These are phyloP conservation scores for Cyberlindnera amylophila DNA, from an alignment of 805 yeast genomes.

Conservation along the genomic window DNA sequence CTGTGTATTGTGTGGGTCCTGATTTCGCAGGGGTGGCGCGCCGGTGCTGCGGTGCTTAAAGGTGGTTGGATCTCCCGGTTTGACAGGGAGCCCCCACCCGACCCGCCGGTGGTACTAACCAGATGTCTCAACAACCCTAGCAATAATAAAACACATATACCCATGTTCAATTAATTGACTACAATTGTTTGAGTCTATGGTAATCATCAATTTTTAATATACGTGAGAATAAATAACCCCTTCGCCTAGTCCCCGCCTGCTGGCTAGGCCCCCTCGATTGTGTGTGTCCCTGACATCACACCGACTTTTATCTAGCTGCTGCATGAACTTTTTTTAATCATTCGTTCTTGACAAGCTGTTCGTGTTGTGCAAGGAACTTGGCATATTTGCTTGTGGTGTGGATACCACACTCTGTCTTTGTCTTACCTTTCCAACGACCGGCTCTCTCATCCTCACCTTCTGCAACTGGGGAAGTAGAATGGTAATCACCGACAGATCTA, in stretches of 20 bases:
- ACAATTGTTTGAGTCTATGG: too few species aligned
- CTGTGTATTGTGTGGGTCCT: conserved; percentile 1
- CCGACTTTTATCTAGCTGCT: too few species aligned
- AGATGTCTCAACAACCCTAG: too few species aligned
- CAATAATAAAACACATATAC: too few species aligned
- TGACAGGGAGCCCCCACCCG: too few species aligned
- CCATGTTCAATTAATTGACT: too few species aligned
- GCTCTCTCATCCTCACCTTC: conserved; percentile 95
- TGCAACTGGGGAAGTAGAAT: conserved; percentile 82
- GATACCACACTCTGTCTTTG: conserved; percentile 94
- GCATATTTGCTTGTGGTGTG: conserved; percentile 79
- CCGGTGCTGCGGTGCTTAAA: too few species aligned
- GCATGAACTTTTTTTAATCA: too few species aligned
- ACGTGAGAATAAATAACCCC: background rate
- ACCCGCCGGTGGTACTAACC: too few species aligned
- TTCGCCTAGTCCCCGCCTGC: too few species aligned
- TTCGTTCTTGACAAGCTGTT: background rate
- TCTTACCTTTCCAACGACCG: conserved; percentile 95
- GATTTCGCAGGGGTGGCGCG: background rate
- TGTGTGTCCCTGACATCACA: too few species aligned
- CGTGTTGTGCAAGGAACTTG: conserved; percentile 41
- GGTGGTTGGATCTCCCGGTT: conserved; percentile 1
- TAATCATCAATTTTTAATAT: background rate
- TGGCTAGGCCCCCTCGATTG: too few species aligned
- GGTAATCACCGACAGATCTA: conserved; percentile 93